Evolutionary conservation across 202 grass and related monocot species (phyloP), one percentile per base, ranked within the genome.

Genomic region (Setaria viridis): DNA sequence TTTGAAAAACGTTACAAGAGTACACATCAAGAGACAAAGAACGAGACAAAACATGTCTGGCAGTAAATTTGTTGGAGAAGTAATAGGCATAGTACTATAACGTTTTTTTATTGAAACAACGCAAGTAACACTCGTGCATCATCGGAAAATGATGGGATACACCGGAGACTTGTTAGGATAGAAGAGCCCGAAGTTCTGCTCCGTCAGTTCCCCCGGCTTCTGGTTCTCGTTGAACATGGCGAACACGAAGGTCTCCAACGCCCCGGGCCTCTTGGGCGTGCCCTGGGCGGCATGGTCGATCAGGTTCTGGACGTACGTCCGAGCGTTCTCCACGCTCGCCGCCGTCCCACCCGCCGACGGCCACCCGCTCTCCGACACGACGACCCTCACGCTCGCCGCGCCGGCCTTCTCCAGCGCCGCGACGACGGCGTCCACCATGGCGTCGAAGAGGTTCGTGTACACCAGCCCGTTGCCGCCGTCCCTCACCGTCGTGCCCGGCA

Each of bases 141-240:
- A 17, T 66, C 14, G 6, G 48, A 91, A 85, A 59, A n/a, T 74
- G 41, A 85, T 62, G 6, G 65, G 77, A 39, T 86, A 93, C 19
- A 93, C 88, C 0, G 79, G 74, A 21, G 56, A 51, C 19, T 87
- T 75, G 74, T 78, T 60, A 0, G 85, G 82, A 25, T 77, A 68
- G 68, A 88, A 93, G 29, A 88, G 76, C 32, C 88, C 91, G 80
- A 87, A 94, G 37, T 94, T 47, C 41, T 88, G 81, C 79, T 94
- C 92, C 2, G 87, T 76, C 21, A 53, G 39, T 0, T 87, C 76
- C 25, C 88, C 37, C 0, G 45, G 2, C 76, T 91, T 94, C 62
- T n/a, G 45, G 71, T 94, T 75, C 92, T 94, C 92, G 37, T 94
- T 91, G 85, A 94, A 94, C 83, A 94, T 85, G 43, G 92, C 75